phyloP scores from a whole-genome alignment of 805 yeast species.

The Pichia exigua region DNA sequence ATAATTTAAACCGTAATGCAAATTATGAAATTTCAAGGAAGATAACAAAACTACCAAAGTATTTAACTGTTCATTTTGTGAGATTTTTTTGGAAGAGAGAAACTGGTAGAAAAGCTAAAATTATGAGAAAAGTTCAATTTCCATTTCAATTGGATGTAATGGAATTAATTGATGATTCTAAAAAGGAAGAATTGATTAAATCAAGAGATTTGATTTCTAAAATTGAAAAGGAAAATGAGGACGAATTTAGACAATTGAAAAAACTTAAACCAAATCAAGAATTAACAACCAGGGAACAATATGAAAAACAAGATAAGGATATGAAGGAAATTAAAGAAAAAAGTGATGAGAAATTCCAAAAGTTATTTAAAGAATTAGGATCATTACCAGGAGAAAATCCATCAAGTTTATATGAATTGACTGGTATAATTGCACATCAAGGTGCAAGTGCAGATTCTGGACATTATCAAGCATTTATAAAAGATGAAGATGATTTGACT shows the following conservation, averaged over 20 bases:
- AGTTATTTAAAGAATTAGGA: slow-evolving; percentile 34
- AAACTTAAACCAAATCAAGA: slow-evolving; percentile 39
- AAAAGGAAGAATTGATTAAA: slow-evolving; percentile 56
- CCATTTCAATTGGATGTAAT: slow-evolving; percentile 89
- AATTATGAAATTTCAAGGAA: slow-evolving; percentile 51
- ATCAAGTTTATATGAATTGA: slow-evolving; percentile 76
- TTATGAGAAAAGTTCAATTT: slow-evolving; percentile 86
- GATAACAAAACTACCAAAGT: slow-evolving; percentile 77
- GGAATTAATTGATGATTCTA: slow-evolving; percentile 75
- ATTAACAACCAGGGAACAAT: slow-evolving; percentile 45
- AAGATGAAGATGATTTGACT: slow-evolving; percentile 52
- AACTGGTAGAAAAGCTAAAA: slow-evolving; percentile 83
- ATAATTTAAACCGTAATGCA: slow-evolving; percentile 62
- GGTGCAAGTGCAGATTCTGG: slow-evolving; percentile 97
- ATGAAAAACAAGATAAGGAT: slow-evolving; percentile 46
- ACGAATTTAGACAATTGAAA: slow-evolving; percentile 65
- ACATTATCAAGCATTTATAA: slow-evolving; percentile 87
- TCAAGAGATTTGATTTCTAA: slow-evolving; percentile 71
- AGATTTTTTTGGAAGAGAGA: slow-evolving; percentile 96
- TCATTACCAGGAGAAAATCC: slow-evolving; percentile 66
- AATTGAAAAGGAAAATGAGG: slow-evolving; percentile 67
- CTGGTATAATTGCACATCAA: slow-evolving; percentile 82
- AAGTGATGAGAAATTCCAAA: slow-evolving; percentile 38
- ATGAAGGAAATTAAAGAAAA: slow-evolving; percentile 39
- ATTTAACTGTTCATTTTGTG: slow-evolving; percentile 84